Conservation (phyloP, 352 stramenopile species). For the Phytophthora capsici region DNA sequence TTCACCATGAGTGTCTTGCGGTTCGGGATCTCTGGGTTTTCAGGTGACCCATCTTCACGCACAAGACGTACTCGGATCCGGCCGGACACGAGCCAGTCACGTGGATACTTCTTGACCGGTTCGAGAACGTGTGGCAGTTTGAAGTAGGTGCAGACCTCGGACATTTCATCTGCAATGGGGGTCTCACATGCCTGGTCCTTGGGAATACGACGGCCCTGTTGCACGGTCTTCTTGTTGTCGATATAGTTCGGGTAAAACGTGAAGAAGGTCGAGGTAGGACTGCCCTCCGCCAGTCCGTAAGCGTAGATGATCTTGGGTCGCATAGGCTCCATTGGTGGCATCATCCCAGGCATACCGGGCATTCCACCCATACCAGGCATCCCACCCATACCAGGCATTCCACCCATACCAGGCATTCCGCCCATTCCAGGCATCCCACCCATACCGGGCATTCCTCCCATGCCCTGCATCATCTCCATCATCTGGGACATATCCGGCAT, state of each 20-base stretch:
- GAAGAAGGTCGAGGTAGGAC: conserved; percentile 60
- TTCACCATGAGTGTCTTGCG: conserved; percentile 86
- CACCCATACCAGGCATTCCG: conserved; percentile 46
- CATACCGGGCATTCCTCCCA: conserved; percentile 57
- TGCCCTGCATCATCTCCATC: conserved; percentile 65
- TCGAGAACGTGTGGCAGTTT: conserved; percentile 85
- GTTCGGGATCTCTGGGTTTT: conserved; percentile 73
- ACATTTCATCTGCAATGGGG: conserved; percentile 83
- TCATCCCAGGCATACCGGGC: conserved; percentile 45
- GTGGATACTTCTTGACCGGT: conserved; percentile 82
- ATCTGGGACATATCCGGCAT: conserved; percentile 69
- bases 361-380: conserved; percentile 62
- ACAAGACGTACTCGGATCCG: conserved; percentile 77
- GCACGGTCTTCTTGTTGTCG: conserved; percentile 82
- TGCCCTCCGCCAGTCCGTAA: conserved; percentile 66
- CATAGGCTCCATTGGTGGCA: conserved; percentile 60
- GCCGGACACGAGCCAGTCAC: conserved; percentile 76
- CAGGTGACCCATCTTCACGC: conserved; percentile 61
- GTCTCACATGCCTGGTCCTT: conserved; percentile 73
- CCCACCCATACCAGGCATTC: conserved; percentile 29
- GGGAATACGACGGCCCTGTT: conserved; percentile 75
- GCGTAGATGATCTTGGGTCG: conserved; percentile 73
- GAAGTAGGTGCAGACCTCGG: conserved; percentile 83
- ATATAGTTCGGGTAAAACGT: conserved; percentile 92
- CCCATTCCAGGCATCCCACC: conserved; percentile 51